Percentiles rank a stretch among this genome's conserved stretches.
Evolutionary conservation across 768 basidiomycete genomes (phyloP).

Genomic region (Kwoniella mangroviensis): DNA sequence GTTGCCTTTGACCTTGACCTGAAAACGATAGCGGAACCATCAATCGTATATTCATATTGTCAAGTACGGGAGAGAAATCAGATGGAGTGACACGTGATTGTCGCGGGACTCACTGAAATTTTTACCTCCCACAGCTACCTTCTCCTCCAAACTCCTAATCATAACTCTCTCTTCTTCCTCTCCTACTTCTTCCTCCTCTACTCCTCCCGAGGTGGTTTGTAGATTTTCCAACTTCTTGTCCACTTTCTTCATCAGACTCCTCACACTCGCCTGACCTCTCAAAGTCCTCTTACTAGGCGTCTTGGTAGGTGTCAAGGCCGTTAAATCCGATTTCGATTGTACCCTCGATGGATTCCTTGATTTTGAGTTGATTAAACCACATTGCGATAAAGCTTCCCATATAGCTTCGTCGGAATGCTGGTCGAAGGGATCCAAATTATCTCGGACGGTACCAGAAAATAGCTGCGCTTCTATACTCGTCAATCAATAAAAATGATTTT

Average conservation of each 20-base stretch:
- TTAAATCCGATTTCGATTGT: conserved; percentile 11
- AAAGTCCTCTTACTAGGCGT: conserved; percentile 7
- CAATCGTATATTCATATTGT: neutral
- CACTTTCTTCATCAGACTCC: conserved; percentile 15
- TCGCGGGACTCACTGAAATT: conserved; percentile 59
- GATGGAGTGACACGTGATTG: neutral
- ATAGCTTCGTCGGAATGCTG: conserved; percentile 52
- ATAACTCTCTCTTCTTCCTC: conserved; percentile 51
- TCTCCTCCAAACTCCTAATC: conserved; percentile 55
- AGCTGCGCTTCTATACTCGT: conserved; percentile 44
- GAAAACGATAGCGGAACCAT: neutral
- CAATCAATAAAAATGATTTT: neutral
- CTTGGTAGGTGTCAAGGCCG: conserved; percentile 16
- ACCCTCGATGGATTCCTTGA: conserved; percentile 36
- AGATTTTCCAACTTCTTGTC: conserved; percentile 13
- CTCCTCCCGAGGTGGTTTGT: conserved; percentile 7
- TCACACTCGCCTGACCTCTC: conserved; percentile 12
- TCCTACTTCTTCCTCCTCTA: conserved; percentile 17
- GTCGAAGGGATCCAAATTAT: conserved; percentile 57
- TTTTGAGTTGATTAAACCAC: conserved; percentile 43
- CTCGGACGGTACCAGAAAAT: conserved; percentile 55
- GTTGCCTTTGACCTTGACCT: conserved; percentile 65
- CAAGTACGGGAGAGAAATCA: neutral
- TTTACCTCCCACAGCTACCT: conserved; percentile 58
- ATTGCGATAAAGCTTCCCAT: conserved; percentile 49